Evolutionary conservation across 2,329 filamentous ascomycete genomes (phyloP), one percentile per base, ranked within the genome.

Genomic region (Fusarium concolor): DNA sequence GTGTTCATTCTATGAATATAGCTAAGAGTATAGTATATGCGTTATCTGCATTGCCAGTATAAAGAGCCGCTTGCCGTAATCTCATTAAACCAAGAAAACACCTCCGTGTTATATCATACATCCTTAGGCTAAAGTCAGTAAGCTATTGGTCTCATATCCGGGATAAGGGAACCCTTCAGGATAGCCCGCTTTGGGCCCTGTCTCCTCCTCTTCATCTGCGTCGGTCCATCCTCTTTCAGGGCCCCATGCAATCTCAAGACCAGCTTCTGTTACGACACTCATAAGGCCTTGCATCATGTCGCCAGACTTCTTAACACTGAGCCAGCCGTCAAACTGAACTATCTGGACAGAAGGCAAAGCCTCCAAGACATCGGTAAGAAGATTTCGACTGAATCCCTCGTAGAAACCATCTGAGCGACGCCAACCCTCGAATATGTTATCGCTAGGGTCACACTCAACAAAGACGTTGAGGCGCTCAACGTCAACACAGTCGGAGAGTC

Each of bases 381-480:
- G 78, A 3, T 81, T 79, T 12, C 84, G 80, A 26, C 86, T 89
- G 73, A 93, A 94, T 7, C 77, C 78, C 62, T 92, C 91, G 74
- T 92, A 94, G 67, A 91, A 93, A 2, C 89, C 87, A 26, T 89
- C 85, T 2, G 84, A 83, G 26, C 85, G 84, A 15, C 90, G 85
- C 71, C 91, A 94, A 0, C 90, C 91, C 55, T 87, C 86, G 71
- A 92, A 93, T 20, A 88, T 80, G 28, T 82, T 84, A 70, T 90
- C 85, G 52, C 88, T 91, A 0, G 92, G 91, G 72, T 94, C 92
- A 66, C 86, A 87, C 76, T 94, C 88, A 24, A 93, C 87, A 73
- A 92, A 92, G 12, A 94, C 85, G 26, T 84, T 87, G 46, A 94
- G 76, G 15, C 81, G 82, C 29, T 85, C 83, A 20, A 91, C 85